Percentiles rank a stretch among this genome's conserved stretches.
Conservation (phyloP, 768 basidiomycete species). For the Agaricus subrufescens region DNA sequence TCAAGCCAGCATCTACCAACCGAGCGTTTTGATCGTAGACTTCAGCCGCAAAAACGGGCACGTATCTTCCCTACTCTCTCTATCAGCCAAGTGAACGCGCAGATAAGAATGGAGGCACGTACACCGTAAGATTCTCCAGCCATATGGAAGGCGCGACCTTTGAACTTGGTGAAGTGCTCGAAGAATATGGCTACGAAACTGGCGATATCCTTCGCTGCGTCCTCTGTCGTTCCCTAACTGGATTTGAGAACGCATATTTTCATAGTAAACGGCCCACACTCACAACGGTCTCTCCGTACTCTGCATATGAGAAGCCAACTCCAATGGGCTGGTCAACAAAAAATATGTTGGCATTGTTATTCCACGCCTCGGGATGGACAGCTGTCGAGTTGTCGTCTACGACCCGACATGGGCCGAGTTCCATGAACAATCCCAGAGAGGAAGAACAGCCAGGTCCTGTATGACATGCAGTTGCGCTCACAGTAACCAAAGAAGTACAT, state of each 20-base stretch:
- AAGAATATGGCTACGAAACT: slow-evolving; percentile 72
- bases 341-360: slow-evolving; percentile 58
- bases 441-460: slow-evolving; percentile 8
- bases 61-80: slow-evolving; percentile 52
- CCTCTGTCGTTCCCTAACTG: slow-evolving; percentile 53
- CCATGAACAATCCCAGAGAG: slow-evolving; percentile 2
- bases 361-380: slow-evolving; percentile 62
- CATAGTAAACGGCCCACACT: slow-evolving; percentile 11
- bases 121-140: slow-evolving; percentile 78
- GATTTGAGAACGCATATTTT: not conserved
- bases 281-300: slow-evolving; percentile 57
- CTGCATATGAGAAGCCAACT: slow-evolving; percentile 60
- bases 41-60: slow-evolving; percentile 72
- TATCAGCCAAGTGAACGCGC: not conserved
- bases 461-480: not conserved
- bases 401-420: slow-evolving; percentile 62
- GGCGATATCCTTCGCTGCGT: slow-evolving; percentile 67
- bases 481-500: not conserved
- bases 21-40: slow-evolving; percentile 69
- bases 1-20: slow-evolving; percentile 48
- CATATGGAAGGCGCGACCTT: slow-evolving; percentile 61
- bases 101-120: slow-evolving; percentile 15
- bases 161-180: slow-evolving; percentile 67
- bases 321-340: slow-evolving; percentile 61
- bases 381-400: slow-evolving; percentile 42